These are phyloP conservation scores for Skeletonema tropicum DNA, from an alignment of 108 stramenopile genomes.

Conservation along the genomic window DNA sequence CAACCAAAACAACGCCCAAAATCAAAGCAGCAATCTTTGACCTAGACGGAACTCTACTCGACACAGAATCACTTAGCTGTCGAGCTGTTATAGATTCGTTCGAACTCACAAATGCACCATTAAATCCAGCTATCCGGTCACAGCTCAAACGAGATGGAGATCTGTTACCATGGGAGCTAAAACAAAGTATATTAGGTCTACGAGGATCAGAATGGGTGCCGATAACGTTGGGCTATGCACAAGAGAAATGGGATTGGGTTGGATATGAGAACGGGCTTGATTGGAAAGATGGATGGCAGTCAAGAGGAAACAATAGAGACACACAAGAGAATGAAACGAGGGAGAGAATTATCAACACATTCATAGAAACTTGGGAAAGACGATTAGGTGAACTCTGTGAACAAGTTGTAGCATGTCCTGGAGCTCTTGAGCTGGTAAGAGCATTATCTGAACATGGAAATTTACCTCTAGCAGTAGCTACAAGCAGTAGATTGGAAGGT, in stretches of 20 bases:
- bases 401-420: constrained; percentile 63
- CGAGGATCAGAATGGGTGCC: constrained; percentile 84
- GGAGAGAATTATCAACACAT: constrained; percentile 14
- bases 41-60: constrained; percentile 82
- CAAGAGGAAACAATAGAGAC: constrained; percentile 8
- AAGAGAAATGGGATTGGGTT: constrained; percentile 55
- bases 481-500: constrained; percentile 61
- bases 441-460: constrained; percentile 26
- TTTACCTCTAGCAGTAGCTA: constrained; percentile 79
- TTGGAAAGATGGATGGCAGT: constrained; percentile 31
- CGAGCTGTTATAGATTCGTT: constrained; percentile 68
- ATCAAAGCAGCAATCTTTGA: constrained; percentile 84
- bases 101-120: constrained; percentile 23
- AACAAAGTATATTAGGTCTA: constrained; percentile 68
- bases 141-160: constrained; percentile 22
- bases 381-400: constrained; percentile 60
- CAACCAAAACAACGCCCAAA: background rate
- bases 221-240: constrained; percentile 65
- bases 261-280: constrained; percentile 21
- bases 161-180: constrained; percentile 78
- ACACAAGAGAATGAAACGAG: constrained; percentile 11
- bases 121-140: constrained; percentile 26
- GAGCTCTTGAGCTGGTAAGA: constrained; percentile 66
- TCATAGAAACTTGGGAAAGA: constrained; percentile 72
- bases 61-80: constrained; percentile 74